Evolutionary conservation across 169 alveolate genomes (phyloP), one percentile per base, ranked within the genome.

Genomic region (Plasmodium fragile): DNA sequence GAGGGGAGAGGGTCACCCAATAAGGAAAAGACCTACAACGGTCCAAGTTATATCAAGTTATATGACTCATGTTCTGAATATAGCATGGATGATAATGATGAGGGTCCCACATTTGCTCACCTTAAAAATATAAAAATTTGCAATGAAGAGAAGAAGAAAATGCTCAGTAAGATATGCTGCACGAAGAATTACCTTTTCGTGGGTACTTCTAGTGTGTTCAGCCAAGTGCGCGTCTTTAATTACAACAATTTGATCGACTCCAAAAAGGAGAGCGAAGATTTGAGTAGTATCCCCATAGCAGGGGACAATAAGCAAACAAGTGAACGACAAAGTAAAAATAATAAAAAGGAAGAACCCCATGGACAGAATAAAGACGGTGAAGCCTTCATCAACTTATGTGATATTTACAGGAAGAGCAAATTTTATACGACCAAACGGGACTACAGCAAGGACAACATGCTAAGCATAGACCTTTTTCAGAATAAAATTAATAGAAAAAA

Each of bases 201-300:
- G 73, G 79, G 93, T 25, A 75, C 93, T 10, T 82, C 59, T 36
- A 70, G 70, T 43, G 73, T 82, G 32, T 73, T 75, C 69, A 85
- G 71, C 70, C 77, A 85, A 85, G 93, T 85, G 28, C 84, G 82
- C n/a, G 79, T 85, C 65, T 85, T 85, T 77, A 85, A 85, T 85
- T 85, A 73, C 70, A 77, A n/a, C 82, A 85, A 85, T 55, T 73
- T 85, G 43, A 18, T 73, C 10, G 75, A 49, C 65, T 49, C 69
- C 22, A 75, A 36, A 43, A 85, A 39, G 79, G 53, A 10, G 65
- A 55, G 55, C 53, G 84, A 72, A 83, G 69, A 69, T 70, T 3
- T 53, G 49, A 22, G 34, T 11, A 39, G 84, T 32, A 85, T 52
- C 10, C 13, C 13, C 22, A 13, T n/a, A 49, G 36, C 4, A 85